Evolutionary conservation across 108 stramenopile genomes (phyloP), one percentile per base, ranked within the genome.

Genomic region (Aurantiochytrium sp.): DNA sequence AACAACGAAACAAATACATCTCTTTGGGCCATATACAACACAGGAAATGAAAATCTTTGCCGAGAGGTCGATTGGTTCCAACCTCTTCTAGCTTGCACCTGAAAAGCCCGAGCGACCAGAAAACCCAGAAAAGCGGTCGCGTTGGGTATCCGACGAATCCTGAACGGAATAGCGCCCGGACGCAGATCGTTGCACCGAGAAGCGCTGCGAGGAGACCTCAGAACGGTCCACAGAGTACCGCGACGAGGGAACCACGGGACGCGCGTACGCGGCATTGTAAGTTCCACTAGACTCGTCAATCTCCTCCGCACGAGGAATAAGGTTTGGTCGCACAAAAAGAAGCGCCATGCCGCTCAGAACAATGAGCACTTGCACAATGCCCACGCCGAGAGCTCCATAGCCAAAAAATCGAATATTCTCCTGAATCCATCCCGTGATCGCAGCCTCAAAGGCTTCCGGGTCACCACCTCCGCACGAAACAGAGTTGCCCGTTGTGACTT

Each of bases 351-450:
- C 45, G 28, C 45, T 45, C n/a, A 47, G n/a, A 6, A 83, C 76
- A 25, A 83, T 53, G 45, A 83, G 51, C 19, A 83, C 51, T 35
- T 83, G 49, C 25, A 83, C 76, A 35, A 83, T 83, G n/a, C 76
- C 76, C 45, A 83, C 76, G n/a, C 76, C 76, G 25, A 83, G 45
- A 47, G 76, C 76, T 6, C 76, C 76, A 23, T 83, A 83, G 49
- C 76, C 76, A 35, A 83, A 83, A 53, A 83, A 83, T 14, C 23
- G 12, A 45, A 83, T 83, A 4, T 83, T 83, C 51, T 47, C 76
- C 14, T 16, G 76, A 4, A 83, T 21, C 76, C 76, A 83, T 23
- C 51, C 76, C 6, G 23, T 83, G 76, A 83, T 28, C 19, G 76
- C 76, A 23, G 44, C 76, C n/a, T 0, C 12, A 23, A 83, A 83